These are phyloP conservation scores for Cytospora piceicola DNA, from an alignment of 2,329 filamentous ascomycete species.

Conservation along the genomic window DNA sequence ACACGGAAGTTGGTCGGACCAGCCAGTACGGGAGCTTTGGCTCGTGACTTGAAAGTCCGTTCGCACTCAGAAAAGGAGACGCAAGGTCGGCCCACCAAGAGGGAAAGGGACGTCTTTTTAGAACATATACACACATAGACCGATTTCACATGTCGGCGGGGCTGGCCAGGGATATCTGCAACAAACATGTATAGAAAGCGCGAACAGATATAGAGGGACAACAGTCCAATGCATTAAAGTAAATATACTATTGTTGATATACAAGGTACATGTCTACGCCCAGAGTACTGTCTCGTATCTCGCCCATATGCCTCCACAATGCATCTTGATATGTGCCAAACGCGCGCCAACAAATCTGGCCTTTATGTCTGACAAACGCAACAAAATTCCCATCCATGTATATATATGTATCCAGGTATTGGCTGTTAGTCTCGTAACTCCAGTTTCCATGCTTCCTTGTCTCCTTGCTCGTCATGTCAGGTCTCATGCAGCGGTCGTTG, in stretches of 20 bases:
- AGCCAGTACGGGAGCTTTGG: background rate
- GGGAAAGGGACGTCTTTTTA: background rate
- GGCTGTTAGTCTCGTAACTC: conserved; percentile 12
- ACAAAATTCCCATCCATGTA: background rate
- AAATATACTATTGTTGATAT: background rate
- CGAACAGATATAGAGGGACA: conserved; percentile 1
- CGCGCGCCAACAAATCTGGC: background rate
- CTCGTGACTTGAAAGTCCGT: too few relatives aligned
- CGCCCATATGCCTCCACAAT: background rate
- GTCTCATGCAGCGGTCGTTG: conserved; percentile 17
- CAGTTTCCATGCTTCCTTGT: background rate
- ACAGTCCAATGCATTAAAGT: background rate
- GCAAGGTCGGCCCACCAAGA: background rate
- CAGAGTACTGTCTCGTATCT: background rate
- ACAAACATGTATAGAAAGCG: conserved; percentile 32
- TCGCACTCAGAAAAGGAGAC: too few relatives aligned
- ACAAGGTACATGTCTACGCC: background rate
- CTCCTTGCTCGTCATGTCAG: background rate
- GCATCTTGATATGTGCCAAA: background rate
- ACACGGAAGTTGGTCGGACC: background rate
- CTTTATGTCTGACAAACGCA: background rate
- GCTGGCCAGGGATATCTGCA: background rate
- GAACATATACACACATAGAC: background rate
- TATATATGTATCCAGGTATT: background rate
- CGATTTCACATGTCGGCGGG: background rate